Conservation (phyloP, 768 basidiomycete genomes). For the Xanthoconium stramineum region DNA sequence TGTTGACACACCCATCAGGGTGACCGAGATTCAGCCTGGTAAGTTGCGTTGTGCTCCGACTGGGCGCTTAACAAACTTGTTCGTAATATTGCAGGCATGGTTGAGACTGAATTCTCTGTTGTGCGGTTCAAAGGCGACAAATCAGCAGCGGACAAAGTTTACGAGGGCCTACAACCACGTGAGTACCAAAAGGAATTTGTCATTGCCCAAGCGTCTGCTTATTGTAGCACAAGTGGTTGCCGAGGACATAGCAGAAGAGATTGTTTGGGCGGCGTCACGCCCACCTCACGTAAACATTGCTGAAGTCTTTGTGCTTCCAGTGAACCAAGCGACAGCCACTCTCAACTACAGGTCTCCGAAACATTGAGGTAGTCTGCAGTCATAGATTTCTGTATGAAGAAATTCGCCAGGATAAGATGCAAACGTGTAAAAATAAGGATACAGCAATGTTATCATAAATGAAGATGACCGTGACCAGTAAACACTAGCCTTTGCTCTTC, state of each 20-base stretch:
- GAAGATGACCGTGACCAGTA: conserved; percentile 11
- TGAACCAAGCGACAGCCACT: conserved; percentile 72
- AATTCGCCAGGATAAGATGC: neutral
- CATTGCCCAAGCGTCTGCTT: neutral
- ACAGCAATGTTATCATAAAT: conserved; percentile 27
- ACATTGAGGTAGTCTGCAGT: neutral
- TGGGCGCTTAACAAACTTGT: neutral
- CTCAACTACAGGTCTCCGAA: conserved; percentile 51
- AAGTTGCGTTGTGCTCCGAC: conserved; percentile 13
- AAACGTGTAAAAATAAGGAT: conserved; percentile 29
- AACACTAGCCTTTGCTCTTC: conserved; percentile 39
- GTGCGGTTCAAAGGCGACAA: conserved; percentile 87
- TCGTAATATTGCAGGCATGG: conserved; percentile 53
- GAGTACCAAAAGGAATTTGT: conserved; percentile 28
- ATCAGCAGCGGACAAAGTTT: conserved; percentile 80
- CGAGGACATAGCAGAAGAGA: conserved; percentile 93
- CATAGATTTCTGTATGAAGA: neutral
- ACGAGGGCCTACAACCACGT: conserved; percentile 86
- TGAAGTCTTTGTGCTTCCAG: conserved; percentile 72
- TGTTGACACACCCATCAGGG: conserved; percentile 89
- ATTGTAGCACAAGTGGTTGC: conserved; percentile 55
- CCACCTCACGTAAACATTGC: conserved; percentile 92
- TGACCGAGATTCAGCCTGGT: conserved; percentile 95
- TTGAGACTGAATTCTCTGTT: conserved; percentile 91
- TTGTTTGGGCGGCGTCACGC: conserved; percentile 92